phyloP scores from a whole-genome alignment of 1,139 yeast genomes.

The Blastobotrys raffinosifermentans region DNA sequence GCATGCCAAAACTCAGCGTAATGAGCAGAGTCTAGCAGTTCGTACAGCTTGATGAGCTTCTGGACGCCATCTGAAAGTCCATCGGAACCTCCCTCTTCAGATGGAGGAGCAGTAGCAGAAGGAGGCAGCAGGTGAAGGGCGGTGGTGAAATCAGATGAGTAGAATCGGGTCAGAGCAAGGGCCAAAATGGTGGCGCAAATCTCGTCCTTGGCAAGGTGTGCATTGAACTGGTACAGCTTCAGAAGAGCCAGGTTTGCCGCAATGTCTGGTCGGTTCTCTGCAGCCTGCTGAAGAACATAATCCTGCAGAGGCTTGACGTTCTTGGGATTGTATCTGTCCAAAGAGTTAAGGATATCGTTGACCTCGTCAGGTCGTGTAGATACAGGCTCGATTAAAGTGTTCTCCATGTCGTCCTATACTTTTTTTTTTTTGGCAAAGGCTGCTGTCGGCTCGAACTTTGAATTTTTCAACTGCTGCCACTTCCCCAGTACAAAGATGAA shows the following conservation, averaged over 20 bases:
- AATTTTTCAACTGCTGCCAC: neutral
- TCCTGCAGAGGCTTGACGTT: constrained; percentile 40
- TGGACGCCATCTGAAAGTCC: constrained; percentile 32
- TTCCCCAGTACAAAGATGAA: neutral
- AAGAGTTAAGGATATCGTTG: constrained; percentile 34
- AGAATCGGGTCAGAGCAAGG: constrained; percentile 39
- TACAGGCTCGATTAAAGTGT: constrained; percentile 31
- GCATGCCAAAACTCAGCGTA: constrained; percentile 36
- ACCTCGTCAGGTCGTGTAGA: constrained; percentile 36
- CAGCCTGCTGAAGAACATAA: constrained; percentile 38
- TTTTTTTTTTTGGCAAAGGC: neutral
- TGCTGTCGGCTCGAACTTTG: neutral
- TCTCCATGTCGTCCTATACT: constrained; percentile 25
- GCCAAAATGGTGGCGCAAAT: constrained; percentile 36
- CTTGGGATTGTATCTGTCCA: constrained; percentile 43
- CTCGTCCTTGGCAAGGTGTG: constrained; percentile 36
- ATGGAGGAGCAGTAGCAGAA: constrained; percentile 20
- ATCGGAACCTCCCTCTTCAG: constrained; percentile 20
- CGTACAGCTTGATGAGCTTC: constrained; percentile 34
- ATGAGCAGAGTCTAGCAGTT: constrained; percentile 34
- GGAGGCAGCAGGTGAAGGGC: constrained; percentile 43
- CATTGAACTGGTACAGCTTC: constrained; percentile 39
- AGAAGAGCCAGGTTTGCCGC: constrained; percentile 43
- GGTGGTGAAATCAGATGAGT: constrained; percentile 39
- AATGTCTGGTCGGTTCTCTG: constrained; percentile 35